Percentiles rank a stretch among this genome's conserved stretches.
These are phyloP conservation scores for Auricularia sp. DNA, from an alignment of 768 basidiomycete genomes.

Conservation along the genomic window DNA sequence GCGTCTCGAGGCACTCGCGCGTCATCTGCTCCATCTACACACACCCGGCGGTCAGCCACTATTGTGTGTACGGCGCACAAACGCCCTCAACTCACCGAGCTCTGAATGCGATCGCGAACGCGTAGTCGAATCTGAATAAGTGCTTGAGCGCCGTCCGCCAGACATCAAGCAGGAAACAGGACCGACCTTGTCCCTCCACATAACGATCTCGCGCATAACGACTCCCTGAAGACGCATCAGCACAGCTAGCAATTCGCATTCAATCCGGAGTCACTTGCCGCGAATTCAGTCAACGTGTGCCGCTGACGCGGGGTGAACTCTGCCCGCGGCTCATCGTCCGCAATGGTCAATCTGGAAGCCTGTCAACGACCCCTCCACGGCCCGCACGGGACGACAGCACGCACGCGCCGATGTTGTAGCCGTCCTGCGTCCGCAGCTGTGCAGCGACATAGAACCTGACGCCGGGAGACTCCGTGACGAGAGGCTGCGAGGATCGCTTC, in stretches of 20 bases:
- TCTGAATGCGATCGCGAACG: constrained; percentile 85
- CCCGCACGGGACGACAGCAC: constrained; percentile 8
- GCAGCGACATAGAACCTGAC: constrained; percentile 89
- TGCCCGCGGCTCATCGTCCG: constrained; percentile 70
- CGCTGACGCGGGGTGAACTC: constrained; percentile 85
- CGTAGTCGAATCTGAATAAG: constrained; percentile 66
- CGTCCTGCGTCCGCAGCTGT: constrained; percentile 79
- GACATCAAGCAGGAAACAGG: too few species aligned
- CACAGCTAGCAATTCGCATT: neutral
- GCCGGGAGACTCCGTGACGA: constrained; percentile 53
- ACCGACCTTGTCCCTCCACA: constrained; percentile 83
- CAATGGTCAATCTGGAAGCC: constrained; percentile 56
- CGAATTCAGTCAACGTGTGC: constrained; percentile 91
- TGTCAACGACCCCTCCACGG: constrained; percentile 3
- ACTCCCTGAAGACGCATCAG: constrained; percentile 41
- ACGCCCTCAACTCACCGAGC: constrained; percentile 34
- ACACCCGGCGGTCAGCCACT: too few species aligned
- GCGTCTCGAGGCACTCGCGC: constrained; percentile 87
- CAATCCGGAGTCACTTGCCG: constrained; percentile 26
- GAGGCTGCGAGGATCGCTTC: constrained; percentile 37
- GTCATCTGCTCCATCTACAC: constrained; percentile 88
- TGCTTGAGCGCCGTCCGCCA: neutral
- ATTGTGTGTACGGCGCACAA: constrained; percentile 21
- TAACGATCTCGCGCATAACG: constrained; percentile 89
- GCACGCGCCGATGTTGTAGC: constrained; percentile 79